A percentile compares a stretch with the other conserved stretches of the same genome.
Evolutionary conservation across 2,329 filamentous ascomycete species (phyloP).

Genomic region (Orbilia oligospora): DNA sequence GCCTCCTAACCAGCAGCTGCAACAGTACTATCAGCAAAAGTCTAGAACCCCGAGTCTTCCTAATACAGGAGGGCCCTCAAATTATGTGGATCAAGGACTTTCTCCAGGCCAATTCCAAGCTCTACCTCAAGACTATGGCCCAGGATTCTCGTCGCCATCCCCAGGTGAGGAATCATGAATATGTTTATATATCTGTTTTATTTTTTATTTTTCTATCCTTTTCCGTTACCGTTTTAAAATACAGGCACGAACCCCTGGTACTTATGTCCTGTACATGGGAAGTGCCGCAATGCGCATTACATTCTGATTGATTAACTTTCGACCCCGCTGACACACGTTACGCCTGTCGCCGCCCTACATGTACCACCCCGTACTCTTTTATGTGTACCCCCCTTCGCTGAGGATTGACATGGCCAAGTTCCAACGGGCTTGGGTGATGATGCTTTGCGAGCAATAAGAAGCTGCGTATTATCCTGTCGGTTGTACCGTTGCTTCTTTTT

Average conservation of each 20-base stretch:
- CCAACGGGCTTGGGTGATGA: slow-evolving; percentile 30
- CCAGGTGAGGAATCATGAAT: slow-evolving; percentile 27
- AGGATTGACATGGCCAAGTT: slow-evolving; percentile 47
- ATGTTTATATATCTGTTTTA: slow-evolving; percentile 43
- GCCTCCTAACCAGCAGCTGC: slow-evolving; percentile 48
- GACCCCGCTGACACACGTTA: slow-evolving; percentile 60
- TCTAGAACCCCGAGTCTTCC: slow-evolving; percentile 48
- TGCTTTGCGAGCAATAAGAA: slow-evolving; percentile 57
- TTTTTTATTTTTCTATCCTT: not conserved
- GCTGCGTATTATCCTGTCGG: slow-evolving; percentile 58
- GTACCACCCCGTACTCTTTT: slow-evolving; percentile 55
- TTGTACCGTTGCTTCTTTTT: slow-evolving; percentile 34
- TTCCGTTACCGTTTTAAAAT: slow-evolving; percentile 10
- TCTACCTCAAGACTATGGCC: slow-evolving; percentile 30
- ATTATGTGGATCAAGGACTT: slow-evolving; percentile 1
- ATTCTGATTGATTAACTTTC: slow-evolving; percentile 42
- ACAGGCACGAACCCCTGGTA: slow-evolving; percentile 8
- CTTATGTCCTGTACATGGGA: slow-evolving; percentile 27
- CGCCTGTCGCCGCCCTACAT: slow-evolving; percentile 54
- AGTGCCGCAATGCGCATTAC: slow-evolving; percentile 57
- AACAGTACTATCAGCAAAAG: slow-evolving; percentile 52
- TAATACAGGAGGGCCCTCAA: slow-evolving; percentile 1
- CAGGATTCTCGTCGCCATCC: slow-evolving; percentile 49
- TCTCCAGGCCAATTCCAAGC: slow-evolving; percentile 28
- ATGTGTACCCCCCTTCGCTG: slow-evolving; percentile 37